Conservation (phyloP, 305 asterid genomes). For the Caryopteris hybrid region DNA sequence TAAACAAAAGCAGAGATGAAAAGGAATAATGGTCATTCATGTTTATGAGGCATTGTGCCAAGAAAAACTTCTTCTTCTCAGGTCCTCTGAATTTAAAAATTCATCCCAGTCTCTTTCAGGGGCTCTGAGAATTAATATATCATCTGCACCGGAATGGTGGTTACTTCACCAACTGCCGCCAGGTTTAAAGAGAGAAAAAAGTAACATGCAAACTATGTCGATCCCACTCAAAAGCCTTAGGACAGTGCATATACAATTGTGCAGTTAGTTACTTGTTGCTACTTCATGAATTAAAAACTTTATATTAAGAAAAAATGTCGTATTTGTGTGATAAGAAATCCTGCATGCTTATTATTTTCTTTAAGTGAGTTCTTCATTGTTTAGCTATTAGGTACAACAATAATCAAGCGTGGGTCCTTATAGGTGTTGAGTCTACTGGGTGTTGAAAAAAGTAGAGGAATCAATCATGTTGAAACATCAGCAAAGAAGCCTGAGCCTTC, state of each 20-base stretch:
- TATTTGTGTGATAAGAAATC: conserved; percentile 1
- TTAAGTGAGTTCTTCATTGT: not conserved
- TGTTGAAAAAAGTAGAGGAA: conserved; percentile 39
- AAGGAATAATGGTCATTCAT: not conserved
- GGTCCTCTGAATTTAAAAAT: not conserved
- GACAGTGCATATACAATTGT: not conserved
- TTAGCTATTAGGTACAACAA: conserved; percentile 2
- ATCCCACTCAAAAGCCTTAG: not conserved
- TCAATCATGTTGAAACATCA: conserved; percentile 32
- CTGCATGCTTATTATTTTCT: no score
- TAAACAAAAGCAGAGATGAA: not conserved
- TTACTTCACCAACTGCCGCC: not conserved
- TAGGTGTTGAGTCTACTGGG: conserved; percentile 65
- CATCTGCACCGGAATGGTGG: not conserved
- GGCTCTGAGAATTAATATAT: not conserved
- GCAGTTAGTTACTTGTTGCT: not conserved
- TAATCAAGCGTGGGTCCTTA: conserved; percentile 17
- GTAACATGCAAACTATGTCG: not conserved
- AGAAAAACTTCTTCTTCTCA: not conserved
- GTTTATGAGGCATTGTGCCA: not conserved
- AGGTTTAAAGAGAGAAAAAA: not conserved
- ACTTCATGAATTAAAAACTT: not conserved
- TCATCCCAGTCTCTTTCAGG: no score
- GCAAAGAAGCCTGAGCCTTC: conserved; percentile 51
- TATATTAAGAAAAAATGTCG: not conserved